A percentile compares a stretch with the other conserved stretches of the same genome.
Evolutionary conservation across 2,329 filamentous ascomycete species (phyloP).

Genomic region (Catunica adiposa): DNA sequence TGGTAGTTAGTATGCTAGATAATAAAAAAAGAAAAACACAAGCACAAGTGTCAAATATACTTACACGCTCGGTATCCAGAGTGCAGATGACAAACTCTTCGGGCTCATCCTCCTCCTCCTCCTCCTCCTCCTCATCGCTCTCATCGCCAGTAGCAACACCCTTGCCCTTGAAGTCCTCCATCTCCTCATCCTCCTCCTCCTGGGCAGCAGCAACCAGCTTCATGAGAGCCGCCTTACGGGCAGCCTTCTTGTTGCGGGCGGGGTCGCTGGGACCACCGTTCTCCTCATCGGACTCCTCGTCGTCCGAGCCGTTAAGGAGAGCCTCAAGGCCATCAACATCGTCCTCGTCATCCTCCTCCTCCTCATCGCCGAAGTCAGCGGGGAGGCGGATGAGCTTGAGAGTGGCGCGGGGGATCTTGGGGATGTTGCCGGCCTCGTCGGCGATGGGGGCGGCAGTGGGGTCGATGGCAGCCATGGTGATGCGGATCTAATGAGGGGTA

Average conservation of each 20-base stretch:
- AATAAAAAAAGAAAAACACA: not conserved
- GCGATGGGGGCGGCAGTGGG: slow-evolving; percentile 59
- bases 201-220: slow-evolving; percentile 46
- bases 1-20: not conserved
- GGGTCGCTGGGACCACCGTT: slow-evolving; percentile 89
- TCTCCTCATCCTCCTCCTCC: slow-evolving; percentile 50
- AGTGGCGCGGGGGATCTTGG: slow-evolving; percentile 57
- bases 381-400: slow-evolving; percentile 76
- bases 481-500: slow-evolving; percentile 54
- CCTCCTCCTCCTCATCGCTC: slow-evolving; percentile 38
- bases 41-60: slow-evolving; percentile 19
- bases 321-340: slow-evolving; percentile 47
- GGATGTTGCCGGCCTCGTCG: slow-evolving; percentile 44
- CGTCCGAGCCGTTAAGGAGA: slow-evolving; percentile 34
- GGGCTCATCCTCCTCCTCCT: slow-evolving; percentile 44
- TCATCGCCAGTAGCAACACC: slow-evolving; percentile 48
- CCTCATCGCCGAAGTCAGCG: slow-evolving; percentile 37
- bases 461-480: slow-evolving; percentile 97
- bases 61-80: slow-evolving; percentile 78
- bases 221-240: slow-evolving; percentile 55
- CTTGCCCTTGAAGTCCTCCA: slow-evolving; percentile 62
- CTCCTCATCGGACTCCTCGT: slow-evolving; percentile 45
- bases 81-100: slow-evolving; percentile 94
- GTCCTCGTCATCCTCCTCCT: slow-evolving; percentile 41
- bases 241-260: slow-evolving; percentile 58